phyloP scores from a whole-genome alignment of 2,329 filamentous ascomycete species.

The Colletotrichum tofieldiae region DNA sequence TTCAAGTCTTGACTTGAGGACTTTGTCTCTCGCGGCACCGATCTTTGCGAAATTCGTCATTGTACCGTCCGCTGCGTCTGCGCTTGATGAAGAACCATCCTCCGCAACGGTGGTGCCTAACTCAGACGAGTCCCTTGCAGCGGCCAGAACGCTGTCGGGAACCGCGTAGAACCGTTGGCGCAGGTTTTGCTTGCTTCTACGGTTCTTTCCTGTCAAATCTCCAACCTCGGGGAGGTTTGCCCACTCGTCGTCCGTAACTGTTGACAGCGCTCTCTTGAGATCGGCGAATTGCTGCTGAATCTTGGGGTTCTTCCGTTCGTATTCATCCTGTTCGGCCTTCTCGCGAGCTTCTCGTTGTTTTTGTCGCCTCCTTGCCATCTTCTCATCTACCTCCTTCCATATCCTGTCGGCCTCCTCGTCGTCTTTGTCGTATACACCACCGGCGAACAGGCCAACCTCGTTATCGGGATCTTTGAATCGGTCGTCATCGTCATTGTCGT shows the following conservation, averaged over 20 bases:
- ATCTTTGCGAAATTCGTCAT: conserved; percentile 99
- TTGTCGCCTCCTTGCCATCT: conserved; percentile 92
- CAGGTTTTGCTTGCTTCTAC: conserved; percentile 85
- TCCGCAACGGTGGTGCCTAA: conserved; percentile 91
- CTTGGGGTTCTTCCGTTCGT: conserved; percentile 97
- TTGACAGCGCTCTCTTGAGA: conserved; percentile 89
- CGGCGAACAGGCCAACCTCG: conserved; percentile 94
- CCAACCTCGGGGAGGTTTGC: conserved; percentile 95
- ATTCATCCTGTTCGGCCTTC: conserved; percentile 90
- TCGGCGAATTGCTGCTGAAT: conserved; percentile 99
- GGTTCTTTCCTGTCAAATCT: conserved; percentile 95
- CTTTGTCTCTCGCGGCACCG: conserved; percentile 95
- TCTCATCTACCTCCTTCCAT: conserved; percentile 95
- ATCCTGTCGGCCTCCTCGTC: conserved; percentile 98
- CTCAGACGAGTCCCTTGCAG: conserved; percentile 84
- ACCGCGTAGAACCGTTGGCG: conserved; percentile 95
- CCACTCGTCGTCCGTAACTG: conserved; percentile 96
- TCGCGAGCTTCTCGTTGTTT: conserved; percentile 96
- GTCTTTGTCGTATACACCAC: conserved; percentile 95
- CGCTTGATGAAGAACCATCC: conserved; percentile 73
- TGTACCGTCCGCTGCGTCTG: conserved; percentile 80
- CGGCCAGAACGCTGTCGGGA: conserved; percentile 93
- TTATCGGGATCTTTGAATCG: conserved; percentile 97
- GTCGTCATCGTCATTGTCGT: conserved; percentile 81
- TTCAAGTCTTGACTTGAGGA: conserved; percentile 93